Evolutionary conservation across 352 stramenopile genomes (phyloP), one percentile per base, ranked within the genome.

Genomic region (Globisporangium orthogonon): DNA sequence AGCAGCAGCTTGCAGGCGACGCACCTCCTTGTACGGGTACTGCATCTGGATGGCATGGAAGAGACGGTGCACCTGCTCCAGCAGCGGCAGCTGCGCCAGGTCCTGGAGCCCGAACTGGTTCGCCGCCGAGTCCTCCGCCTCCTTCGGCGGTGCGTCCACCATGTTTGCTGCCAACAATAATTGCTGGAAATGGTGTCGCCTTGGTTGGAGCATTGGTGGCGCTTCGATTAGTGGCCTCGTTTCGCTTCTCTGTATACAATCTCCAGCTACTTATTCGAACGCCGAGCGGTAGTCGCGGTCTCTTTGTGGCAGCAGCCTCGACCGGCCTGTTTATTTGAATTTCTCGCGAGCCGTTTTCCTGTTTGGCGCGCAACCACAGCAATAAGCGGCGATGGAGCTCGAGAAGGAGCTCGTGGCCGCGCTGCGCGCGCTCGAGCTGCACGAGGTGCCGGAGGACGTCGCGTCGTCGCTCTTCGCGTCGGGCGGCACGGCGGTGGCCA

Each of bases 51-150:
- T 94, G 35, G 85, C 85, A 62, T 94, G 82, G 56, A 91, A 89
- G 7, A 94, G 66, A 0, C 85, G 76, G 61, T 94, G 85, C 47
- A 94, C 81, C 56, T 92, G 85, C 63, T 94, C 85, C 56, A 93
- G 62, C 50, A 94, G 73, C 43, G 85, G 85, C 33, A 94, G 70
- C 31, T 62, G 61, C 40, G 69, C 73, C 44, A 94, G 70, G 47
- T 79, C 79, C 30, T 74, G 60, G 18, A 94, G 77, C 4, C 83
- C 85, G 39, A 79, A 94, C 70, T 92, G 75, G 62, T 78, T 82
- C 46, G 74, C 63, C 54, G 70, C 65, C 37, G 61, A 66, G 37
- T 67, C 41, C 56, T 45, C 23, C 23, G 23, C 23, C 23, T 23
- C 23, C 23, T 23, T 23, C 23, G 23, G 55, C 43, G 10, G 29